These are phyloP conservation scores for Pichia heedii DNA, from an alignment of 805 yeast species.

Conservation along the genomic window DNA sequence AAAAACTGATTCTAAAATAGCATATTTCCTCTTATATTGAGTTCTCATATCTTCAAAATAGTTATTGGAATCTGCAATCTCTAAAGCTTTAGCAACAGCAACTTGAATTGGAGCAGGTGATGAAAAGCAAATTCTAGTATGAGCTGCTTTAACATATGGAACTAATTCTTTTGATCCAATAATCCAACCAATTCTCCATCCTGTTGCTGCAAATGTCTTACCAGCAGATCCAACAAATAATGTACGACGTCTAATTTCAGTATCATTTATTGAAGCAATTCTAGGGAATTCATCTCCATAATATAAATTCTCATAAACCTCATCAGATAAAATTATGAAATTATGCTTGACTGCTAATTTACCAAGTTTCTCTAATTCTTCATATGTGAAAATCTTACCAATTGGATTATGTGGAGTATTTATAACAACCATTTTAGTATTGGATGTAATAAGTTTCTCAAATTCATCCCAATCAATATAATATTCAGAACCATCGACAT, in stretches of 20 bases:
- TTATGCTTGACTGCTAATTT: constrained; percentile 78
- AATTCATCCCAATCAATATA: constrained; percentile 69
- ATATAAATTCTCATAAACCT: constrained; percentile 88
- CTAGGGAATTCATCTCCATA: constrained; percentile 61
- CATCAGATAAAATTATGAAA: constrained; percentile 78
- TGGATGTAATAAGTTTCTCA: constrained; percentile 57
- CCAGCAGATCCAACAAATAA: constrained; percentile 96
- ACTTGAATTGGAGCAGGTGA: constrained; percentile 90
- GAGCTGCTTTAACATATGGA: constrained; percentile 78
- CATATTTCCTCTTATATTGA: constrained; percentile 63
- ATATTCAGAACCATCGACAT: constrained; percentile 83
- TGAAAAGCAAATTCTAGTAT: constrained; percentile 88
- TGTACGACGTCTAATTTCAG: constrained; percentile 71
- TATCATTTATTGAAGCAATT: constrained; percentile 64
- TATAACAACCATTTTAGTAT: constrained; percentile 78
- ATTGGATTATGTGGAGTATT: constrained; percentile 97
- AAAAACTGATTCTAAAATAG: constrained; percentile 64
- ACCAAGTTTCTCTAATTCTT: constrained; percentile 71
- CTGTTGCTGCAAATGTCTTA: constrained; percentile 96
- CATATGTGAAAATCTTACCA: constrained; percentile 77
- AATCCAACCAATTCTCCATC: constrained; percentile 98
- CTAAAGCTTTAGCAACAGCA: constrained; percentile 76
- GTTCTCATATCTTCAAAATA: constrained; percentile 66
- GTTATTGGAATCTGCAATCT: constrained; percentile 43
- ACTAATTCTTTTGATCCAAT: constrained; percentile 79